A percentile compares a stretch with the other conserved stretches of the same genome.
These are phyloP conservation scores for Pythium aristosporum DNA, from an alignment of 352 stramenopile species.

Conservation along the genomic window DNA sequence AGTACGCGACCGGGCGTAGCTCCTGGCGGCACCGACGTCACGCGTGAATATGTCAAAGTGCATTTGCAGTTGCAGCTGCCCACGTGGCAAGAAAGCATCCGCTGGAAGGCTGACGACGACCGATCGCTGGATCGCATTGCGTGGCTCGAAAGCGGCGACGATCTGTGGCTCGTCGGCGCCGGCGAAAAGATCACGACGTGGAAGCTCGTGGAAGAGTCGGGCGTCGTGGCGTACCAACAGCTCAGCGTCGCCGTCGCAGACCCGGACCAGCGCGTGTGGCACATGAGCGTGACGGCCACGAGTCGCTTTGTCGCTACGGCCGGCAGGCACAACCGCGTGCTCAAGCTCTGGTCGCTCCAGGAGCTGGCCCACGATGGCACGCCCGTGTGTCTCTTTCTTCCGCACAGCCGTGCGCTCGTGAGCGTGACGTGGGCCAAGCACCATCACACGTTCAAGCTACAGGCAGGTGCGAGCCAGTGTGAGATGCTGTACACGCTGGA, in stretches of 20 bases:
- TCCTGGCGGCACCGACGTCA: constrained; percentile 19
- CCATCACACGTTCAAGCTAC: constrained; percentile 48
- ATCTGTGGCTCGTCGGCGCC: constrained; percentile 64
- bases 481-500: constrained; percentile 85
- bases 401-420: constrained; percentile 59
- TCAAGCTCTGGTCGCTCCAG: constrained; percentile 68
- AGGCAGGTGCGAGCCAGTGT: constrained; percentile 25
- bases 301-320: constrained; percentile 66
- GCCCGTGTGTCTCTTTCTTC: constrained; percentile 59
- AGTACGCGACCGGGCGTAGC: neutral
- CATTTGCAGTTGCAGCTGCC: constrained; percentile 72
- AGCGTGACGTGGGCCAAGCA: constrained; percentile 56
- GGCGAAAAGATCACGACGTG: constrained; percentile 77
- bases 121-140: constrained; percentile 54
- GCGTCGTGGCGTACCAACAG: constrained; percentile 72
- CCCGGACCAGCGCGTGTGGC: constrained; percentile 30
- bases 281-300: constrained; percentile 66
- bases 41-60: constrained; percentile 53
- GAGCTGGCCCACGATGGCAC: constrained; percentile 52
- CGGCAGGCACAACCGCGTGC: constrained; percentile 54
- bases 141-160: constrained; percentile 72
- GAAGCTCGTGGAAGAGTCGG: constrained; percentile 80
- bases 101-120: constrained; percentile 68
- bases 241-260: constrained; percentile 51
- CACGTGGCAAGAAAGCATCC: constrained; percentile 64